Conservation (phyloP, 23 red algal species). For the Gracilaria gracilis region DNA sequence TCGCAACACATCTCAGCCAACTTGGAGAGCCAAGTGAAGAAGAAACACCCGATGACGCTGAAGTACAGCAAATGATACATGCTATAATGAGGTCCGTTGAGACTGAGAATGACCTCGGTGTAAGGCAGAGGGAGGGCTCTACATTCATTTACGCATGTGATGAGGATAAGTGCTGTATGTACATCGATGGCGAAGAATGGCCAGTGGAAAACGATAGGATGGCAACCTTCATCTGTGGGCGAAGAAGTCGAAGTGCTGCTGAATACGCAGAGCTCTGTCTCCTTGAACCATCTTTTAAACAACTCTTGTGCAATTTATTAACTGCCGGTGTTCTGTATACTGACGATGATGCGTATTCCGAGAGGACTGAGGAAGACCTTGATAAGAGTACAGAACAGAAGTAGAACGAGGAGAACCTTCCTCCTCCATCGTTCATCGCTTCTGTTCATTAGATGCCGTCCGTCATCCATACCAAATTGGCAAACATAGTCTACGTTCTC, state of each 20-base stretch:
- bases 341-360: not conserved
- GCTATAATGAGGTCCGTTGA: conserved; percentile 12
- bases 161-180: conserved; percentile 33
- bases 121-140: conserved; percentile 50
- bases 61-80: not conserved
- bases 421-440: not conserved
- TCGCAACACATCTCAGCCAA: conserved; percentile 45
- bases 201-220: conserved; percentile 20
- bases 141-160: conserved; percentile 52
- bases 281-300: conserved; percentile 21
- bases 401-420: not conserved
- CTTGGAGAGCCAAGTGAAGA: conserved; percentile 26
- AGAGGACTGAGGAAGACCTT: not conserved
- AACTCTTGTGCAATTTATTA: conserved; percentile 35
- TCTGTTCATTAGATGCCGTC: not conserved
- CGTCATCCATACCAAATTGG: not conserved
- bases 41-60: not conserved
- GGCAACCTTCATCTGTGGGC: conserved; percentile 38
- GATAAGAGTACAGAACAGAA: not conserved
- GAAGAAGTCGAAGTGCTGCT: conserved; percentile 17
- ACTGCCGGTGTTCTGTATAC: conserved; percentile 37
- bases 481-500: not conserved
- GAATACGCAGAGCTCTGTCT: not conserved
- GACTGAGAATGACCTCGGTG: not conserved
- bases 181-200: conserved; percentile 72